Evolutionary conservation across 2,329 filamentous ascomycete genomes (phyloP), one percentile per base, ranked within the genome.

Genomic region (Penicillium sp.): DNA sequence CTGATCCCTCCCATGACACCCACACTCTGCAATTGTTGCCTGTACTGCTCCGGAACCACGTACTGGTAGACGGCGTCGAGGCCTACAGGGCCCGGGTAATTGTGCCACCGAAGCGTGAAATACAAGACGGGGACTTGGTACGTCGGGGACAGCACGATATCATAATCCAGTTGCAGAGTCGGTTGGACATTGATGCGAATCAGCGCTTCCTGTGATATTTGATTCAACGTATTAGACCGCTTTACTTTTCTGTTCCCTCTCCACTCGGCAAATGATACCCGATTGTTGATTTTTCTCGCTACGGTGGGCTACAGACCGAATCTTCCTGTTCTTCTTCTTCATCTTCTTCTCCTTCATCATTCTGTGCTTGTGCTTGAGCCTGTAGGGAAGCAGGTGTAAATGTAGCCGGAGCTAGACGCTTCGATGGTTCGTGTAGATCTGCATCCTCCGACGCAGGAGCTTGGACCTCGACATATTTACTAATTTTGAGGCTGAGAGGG

Each of bases 121-220:
- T 86, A 90, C 47, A 90, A 75, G 50, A 86, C 86, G 7, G 87
- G 87, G 39, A 85, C 80, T 52, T 78, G 78, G 69, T 90, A 91
- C 48, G 83, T 86, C 47, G 84, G 81, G 58, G 89, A 88, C 51
- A 86, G 75, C 61, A 88, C 78, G 59, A 90, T 81, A 66, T 89
- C 84, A 70, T 90, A 90, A 51, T 79, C 76, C 56, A 87, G 80
- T 45, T 66, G 58, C 76, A 72, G 47, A 72, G 71, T 53, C 66
- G 64, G 50, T 68, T 69, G 49, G 45, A 49, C 43, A 41, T 57
- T 44, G 43, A 56, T 51, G 44, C 66, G 69, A 51, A 73, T 58
- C 50, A 75, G 67, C 46, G 70, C 68, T 60, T 75, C 72, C 63
- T 73, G 53, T 44, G 43, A 46, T 32, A 32, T 32, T 32, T 11